Conservation (phyloP, 1,139 yeast genomes). For the Yamadazyma sp. region DNA sequence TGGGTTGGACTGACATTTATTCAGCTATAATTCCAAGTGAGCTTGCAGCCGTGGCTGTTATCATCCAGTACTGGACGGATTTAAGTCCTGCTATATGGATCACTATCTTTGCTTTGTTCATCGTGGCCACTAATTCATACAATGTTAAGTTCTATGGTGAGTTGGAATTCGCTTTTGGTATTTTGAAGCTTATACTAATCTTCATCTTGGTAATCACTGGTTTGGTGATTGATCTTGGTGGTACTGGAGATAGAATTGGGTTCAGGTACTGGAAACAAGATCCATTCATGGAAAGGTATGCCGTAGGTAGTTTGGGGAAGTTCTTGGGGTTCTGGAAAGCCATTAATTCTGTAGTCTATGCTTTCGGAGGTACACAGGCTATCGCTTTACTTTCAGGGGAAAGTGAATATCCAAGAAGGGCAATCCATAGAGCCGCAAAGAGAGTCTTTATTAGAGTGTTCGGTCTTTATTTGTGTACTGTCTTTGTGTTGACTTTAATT, state of each 20-base stretch:
- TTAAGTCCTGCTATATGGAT: slow-evolving; percentile 45
- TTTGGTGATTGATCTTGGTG: slow-evolving; percentile 34
- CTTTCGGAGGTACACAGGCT: slow-evolving; percentile 58
- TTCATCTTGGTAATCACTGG: slow-evolving; percentile 44
- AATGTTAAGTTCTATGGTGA: slow-evolving; percentile 49
- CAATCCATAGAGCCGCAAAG: slow-evolving; percentile 72
- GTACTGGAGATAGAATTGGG: slow-evolving; percentile 45
- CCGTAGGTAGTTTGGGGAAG: slow-evolving; percentile 59
- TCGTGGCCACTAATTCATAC: slow-evolving; percentile 37
- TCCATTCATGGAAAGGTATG: slow-evolving; percentile 51
- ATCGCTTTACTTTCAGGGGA: slow-evolving; percentile 88
- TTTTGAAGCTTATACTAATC: slow-evolving; percentile 57
- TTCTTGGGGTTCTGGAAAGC: slow-evolving; percentile 73
- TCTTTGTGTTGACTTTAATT: slow-evolving; percentile 46
- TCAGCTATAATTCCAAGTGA: slow-evolving; percentile 42
- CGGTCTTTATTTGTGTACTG: slow-evolving; percentile 51
- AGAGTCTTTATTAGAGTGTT: slow-evolving; percentile 71
- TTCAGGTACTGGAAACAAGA: slow-evolving; percentile 40
- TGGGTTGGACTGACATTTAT: slow-evolving; percentile 62
- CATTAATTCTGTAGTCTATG: slow-evolving; percentile 76
- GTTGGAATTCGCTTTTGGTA: slow-evolving; percentile 39
- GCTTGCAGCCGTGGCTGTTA: slow-evolving; percentile 41
- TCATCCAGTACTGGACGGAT: slow-evolving; percentile 38
- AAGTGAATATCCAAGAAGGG: slow-evolving; percentile 63
- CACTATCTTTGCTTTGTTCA: slow-evolving; percentile 35